Evolutionary conservation across 306 rosid species (phyloP).

Genomic region (Citrullus amarus): DNA sequence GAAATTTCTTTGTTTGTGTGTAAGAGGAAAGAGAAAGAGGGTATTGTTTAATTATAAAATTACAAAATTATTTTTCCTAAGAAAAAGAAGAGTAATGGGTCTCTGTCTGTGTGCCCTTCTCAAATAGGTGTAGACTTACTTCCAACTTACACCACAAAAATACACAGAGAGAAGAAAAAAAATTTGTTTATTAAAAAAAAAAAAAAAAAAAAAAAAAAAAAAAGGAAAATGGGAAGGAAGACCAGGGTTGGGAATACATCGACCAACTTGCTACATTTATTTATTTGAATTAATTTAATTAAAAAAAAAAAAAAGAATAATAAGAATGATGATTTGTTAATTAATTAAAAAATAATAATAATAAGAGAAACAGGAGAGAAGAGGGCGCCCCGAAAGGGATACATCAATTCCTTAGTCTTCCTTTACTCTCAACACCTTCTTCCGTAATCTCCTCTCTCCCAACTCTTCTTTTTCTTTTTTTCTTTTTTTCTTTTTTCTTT

Average conservation of each 20-base stretch:
- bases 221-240: not conserved
- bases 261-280: not conserved
- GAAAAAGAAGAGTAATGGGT: not conserved
- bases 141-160: not conserved
- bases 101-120: not conserved
- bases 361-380: not conserved
- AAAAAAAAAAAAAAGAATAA: not conserved
- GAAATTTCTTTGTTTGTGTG: conserved; percentile 27
- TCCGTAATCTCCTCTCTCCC: conserved; percentile 2
- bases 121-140: not conserved
- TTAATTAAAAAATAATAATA: not conserved
- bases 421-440: not conserved
- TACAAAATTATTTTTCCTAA: not conserved
- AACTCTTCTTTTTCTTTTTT: conserved; percentile 5
- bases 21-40: not conserved
- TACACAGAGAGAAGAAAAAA: not conserved
- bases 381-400: conserved; percentile 3
- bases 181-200: not conserved
- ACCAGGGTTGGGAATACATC: not conserved
- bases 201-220: not conserved
- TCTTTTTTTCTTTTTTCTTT: not conserved
- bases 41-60: not conserved
- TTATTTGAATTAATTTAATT: not conserved
- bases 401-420: not conserved
- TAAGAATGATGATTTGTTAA: not conserved